Conservation (phyloP, 2,329 filamentous ascomycete species). For the Drechslerella dactyloides region DNA sequence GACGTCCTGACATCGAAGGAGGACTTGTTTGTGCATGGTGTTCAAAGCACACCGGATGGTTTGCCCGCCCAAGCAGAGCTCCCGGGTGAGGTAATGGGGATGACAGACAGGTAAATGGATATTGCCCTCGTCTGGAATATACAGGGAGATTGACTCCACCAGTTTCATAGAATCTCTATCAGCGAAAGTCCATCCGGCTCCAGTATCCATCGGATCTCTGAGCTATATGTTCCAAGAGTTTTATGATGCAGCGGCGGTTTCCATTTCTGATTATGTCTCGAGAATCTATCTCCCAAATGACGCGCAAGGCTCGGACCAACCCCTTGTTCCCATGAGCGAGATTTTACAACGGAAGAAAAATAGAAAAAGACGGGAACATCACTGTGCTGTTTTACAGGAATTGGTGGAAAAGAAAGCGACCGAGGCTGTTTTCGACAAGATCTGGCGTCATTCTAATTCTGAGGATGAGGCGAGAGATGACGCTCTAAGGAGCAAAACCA, state of each 20-base stretch:
- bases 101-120: slow-evolving; percentile 76
- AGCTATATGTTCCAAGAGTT: slow-evolving; percentile 94
- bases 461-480: slow-evolving; percentile 95
- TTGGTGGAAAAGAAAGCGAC: slow-evolving; percentile 86
- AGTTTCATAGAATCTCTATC: slow-evolving; percentile 91
- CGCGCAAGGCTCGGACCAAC: slow-evolving; percentile 65
- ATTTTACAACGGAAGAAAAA: slow-evolving; percentile 79
- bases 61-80: slow-evolving; percentile 74
- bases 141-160: slow-evolving; percentile 52
- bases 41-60: slow-evolving; percentile 34
- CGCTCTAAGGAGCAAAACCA: slow-evolving; percentile 91
- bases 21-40: slow-evolving; percentile 5
- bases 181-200: slow-evolving; percentile 82
- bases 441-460: slow-evolving; percentile 89
- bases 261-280: slow-evolving; percentile 53
- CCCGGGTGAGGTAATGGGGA: slow-evolving; percentile 87
- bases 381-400: slow-evolving; percentile 80
- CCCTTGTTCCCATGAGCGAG: slow-evolving; percentile 90
- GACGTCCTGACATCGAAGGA: no score
- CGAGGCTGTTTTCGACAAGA: slow-evolving; percentile 81
- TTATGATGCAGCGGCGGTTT: slow-evolving; percentile 73
- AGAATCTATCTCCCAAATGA: slow-evolving; percentile 56
- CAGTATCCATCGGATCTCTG: slow-evolving; percentile 80
- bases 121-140: slow-evolving; percentile 16
- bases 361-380: slow-evolving; percentile 77